phyloP scores from a whole-genome alignment of 305 asterid species.

The Ilex paraguariensis region DNA sequence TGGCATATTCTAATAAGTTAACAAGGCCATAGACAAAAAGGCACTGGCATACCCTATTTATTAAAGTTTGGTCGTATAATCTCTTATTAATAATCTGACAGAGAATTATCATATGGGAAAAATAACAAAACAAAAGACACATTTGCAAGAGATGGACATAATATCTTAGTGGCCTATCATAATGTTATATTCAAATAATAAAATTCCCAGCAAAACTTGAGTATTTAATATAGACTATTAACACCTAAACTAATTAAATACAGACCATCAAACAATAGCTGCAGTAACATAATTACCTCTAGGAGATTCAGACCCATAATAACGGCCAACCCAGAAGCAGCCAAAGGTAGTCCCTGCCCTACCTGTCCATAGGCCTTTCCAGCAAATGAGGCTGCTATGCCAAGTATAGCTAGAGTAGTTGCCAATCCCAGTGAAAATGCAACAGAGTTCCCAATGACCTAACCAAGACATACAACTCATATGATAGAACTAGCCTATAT shows the following conservation, averaged over 20 bases:
- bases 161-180: no score
- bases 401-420: slow-evolving; percentile 85
- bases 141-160: no score
- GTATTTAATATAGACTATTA: no score
- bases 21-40: no score
- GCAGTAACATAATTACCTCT: slow-evolving; percentile 45
- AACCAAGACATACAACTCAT: slow-evolving; percentile 13
- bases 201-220: no score
- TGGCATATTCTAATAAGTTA: no score
- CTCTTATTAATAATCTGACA: no score
- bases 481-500: slow-evolving; percentile 1
- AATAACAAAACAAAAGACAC: no score
- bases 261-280: neutral
- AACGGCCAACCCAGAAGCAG: slow-evolving; percentile 80
- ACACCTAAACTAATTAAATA: neutral
- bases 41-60: no score
- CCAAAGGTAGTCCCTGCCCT: slow-evolving; percentile 92
- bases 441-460: slow-evolving; percentile 81
- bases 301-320: slow-evolving; percentile 91
- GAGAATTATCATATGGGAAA: no score
- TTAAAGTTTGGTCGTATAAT: no score
- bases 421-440: slow-evolving; percentile 97
- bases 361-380: slow-evolving; percentile 98
- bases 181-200: no score
- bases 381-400: slow-evolving; percentile 94